These are phyloP conservation scores for Apiotrichum porosum DNA, from an alignment of 1,284 basidiomycete species.

Conservation along the genomic window DNA sequence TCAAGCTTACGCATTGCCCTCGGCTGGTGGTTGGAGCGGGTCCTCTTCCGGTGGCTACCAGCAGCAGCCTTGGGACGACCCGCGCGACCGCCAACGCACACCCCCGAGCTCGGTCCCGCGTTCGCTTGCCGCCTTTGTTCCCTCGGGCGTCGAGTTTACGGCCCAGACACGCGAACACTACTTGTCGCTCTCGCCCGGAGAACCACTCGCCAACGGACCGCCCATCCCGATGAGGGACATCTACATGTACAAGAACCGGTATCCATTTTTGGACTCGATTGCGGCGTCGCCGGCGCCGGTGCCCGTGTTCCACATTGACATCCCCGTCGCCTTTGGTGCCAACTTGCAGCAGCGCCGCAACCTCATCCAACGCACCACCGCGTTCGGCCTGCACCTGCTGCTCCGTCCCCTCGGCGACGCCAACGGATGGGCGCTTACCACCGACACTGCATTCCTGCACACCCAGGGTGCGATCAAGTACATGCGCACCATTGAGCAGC, in stretches of 20 bases:
- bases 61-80: not conserved
- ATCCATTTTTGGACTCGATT: slow-evolving; percentile 14
- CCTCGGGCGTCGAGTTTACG: slow-evolving; percentile 6
- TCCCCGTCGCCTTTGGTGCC: slow-evolving; percentile 10
- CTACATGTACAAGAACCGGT: slow-evolving; percentile 6
- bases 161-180: not conserved
- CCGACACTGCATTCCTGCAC: slow-evolving; percentile 8
- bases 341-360: slow-evolving; percentile 2
- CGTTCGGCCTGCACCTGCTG: slow-evolving; percentile 1
- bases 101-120: not conserved
- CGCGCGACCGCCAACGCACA: too few relatives aligned
- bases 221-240: slow-evolving; percentile 2
- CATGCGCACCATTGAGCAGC: not conserved
- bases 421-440: slow-evolving; percentile 8
- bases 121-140: slow-evolving; percentile 4
- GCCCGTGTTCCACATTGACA: slow-evolving; percentile 16
- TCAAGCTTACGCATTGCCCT: not conserved
- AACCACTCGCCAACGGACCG: not conserved
- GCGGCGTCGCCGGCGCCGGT: not conserved
- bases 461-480: not conserved
- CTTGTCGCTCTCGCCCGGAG: slow-evolving; percentile 3
- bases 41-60: not conserved
- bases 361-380: slow-evolving; percentile 3
- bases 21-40: slow-evolving; percentile 1
- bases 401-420: slow-evolving; percentile 3